Evolutionary conservation across 140 eudicot genomes (phyloP).

Genomic region (Anethum foeniculum): DNA sequence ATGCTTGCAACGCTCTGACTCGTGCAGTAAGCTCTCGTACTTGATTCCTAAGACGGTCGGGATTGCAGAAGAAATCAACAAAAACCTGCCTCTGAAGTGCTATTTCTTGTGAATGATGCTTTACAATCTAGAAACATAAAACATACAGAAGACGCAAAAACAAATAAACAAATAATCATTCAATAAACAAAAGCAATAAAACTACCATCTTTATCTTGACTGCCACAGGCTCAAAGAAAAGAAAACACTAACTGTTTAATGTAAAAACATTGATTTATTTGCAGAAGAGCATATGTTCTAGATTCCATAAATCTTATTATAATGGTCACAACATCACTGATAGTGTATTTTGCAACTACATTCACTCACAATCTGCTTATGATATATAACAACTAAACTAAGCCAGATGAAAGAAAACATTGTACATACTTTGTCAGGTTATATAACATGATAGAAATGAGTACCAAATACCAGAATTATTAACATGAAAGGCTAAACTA

Average conservation of each 20-base stretch:
- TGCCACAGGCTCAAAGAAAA: too few species aligned
- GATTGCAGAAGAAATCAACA: constrained; percentile 89
- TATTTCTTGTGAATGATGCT: constrained; percentile 90
- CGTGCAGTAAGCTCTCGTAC: constrained; percentile 74
- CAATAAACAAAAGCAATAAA: not conserved
- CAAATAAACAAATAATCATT: not conserved
- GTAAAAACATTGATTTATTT: not conserved
- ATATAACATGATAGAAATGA: not conserved
- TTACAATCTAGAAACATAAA: constrained; percentile 50
- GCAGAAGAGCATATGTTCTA: not conserved
- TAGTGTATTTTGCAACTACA: not conserved
- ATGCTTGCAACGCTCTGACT: constrained; percentile 83
- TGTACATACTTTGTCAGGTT: not conserved
- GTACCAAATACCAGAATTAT: not conserved
- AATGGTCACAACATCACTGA: not conserved
- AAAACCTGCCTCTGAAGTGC: constrained; percentile 84
- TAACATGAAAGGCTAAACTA: not conserved
- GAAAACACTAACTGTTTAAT: not conserved
- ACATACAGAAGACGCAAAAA: not conserved
- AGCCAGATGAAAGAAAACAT: not conserved
- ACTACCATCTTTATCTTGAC: not conserved
- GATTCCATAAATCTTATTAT: not conserved
- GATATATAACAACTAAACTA: not conserved
- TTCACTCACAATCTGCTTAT: not conserved
- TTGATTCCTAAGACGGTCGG: constrained; percentile 77